Evolutionary conservation across 768 basidiomycete species (phyloP), one percentile per base, ranked within the genome.

Genomic region (Nidula microcarpa): DNA sequence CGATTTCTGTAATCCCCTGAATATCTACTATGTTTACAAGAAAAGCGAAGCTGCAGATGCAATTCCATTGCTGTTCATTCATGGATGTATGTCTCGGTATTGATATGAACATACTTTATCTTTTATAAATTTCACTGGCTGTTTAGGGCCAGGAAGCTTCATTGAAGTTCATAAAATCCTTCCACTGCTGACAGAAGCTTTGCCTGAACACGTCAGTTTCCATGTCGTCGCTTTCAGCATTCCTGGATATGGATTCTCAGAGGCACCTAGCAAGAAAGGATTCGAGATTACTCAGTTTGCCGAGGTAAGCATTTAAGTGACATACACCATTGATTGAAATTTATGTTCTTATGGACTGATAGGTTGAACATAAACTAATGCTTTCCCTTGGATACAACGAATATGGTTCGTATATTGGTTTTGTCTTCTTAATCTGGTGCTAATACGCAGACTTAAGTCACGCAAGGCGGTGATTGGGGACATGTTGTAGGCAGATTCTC

Each of bases 231-330:
- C 78, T 0, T 56, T 76, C 35, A 79, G 84, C 57, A 57, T 86
- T 13, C 86, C 84, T 7, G 82, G 82, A 0, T 87, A 67, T 63
- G 85, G 82, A 0, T 86, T 85, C 64, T 85, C 85, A 0, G 75
- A 82, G 43, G 80, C 76, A 0, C 76, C 81, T 0, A 78, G 62
- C 47, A 78, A 77, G 60, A 72, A 72, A 53, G 82, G 83, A 0
- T 86, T 86, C 55, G 60, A 57, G 7, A 34, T 67, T 0, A 54
- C 62, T n/a, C 81, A 85, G 46, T 84, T 78, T 49, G 73, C 73
- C 5, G 66, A 80, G 70, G 76, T 77, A 17, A 16, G 16, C 16
- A 41, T 41, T 41, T 16, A 41, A 11, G 4, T 16, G 66, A 23
- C 57, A 14, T 74, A 69, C 23, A 69, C 66, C 8, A 57, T 51